A percentile compares a stretch with the other conserved stretches of the same genome.
Evolutionary conservation across 768 basidiomycete genomes (phyloP).

Genomic region (Psilocybe cubensis): DNA sequence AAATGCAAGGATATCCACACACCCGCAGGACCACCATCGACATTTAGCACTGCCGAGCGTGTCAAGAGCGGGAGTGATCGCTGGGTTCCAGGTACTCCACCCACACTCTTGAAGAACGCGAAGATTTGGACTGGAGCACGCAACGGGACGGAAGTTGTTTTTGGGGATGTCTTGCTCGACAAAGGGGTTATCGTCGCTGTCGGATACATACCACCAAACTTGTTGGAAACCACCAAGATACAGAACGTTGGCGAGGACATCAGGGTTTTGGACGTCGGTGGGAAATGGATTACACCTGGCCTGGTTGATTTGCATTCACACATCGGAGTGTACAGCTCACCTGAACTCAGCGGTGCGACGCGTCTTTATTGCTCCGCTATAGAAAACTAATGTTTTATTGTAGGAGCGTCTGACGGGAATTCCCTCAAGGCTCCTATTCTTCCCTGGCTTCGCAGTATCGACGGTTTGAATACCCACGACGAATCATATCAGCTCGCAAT

Average conservation of each 20-base stretch:
- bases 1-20: constrained; percentile 22
- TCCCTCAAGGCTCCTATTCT: constrained; percentile 48
- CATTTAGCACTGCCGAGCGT: constrained; percentile 18
- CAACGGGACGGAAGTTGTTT: constrained; percentile 57
- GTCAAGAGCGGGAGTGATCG: constrained; percentile 48
- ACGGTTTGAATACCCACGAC: constrained; percentile 80
- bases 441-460: constrained; percentile 71
- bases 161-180: constrained; percentile 65
- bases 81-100: constrained; percentile 52
- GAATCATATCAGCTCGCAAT: constrained; percentile 57
- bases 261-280: constrained; percentile 54
- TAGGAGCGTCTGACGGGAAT: constrained; percentile 49
- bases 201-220: constrained; percentile 37
- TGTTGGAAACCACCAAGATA: constrained; percentile 18
- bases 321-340: constrained; percentile 39
- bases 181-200: constrained; percentile 65
- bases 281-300: constrained; percentile 60
- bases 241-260: constrained; percentile 20
- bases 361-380: not conserved
- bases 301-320: constrained; percentile 53
- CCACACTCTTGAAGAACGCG: constrained; percentile 66
- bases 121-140: constrained; percentile 77
- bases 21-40: constrained; percentile 28
- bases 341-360: constrained; percentile 33
- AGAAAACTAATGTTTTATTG: not conserved